These are phyloP conservation scores for Naegleria lovaniensis DNA, from an alignment of 208 protist genomes.

Conservation along the genomic window DNA sequence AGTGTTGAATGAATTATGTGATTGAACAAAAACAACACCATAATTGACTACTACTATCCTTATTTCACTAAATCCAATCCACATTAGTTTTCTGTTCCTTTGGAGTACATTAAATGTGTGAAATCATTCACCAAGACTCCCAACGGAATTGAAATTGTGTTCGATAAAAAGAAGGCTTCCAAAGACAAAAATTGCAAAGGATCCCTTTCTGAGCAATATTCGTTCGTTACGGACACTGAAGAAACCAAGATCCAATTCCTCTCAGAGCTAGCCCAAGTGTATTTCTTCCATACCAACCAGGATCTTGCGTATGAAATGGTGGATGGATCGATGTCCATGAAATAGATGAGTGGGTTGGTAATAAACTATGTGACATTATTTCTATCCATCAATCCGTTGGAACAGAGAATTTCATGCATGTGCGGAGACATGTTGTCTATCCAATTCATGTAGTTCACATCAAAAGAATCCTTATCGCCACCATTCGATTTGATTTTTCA, in stretches of 20 bases:
- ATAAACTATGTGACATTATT: no score
- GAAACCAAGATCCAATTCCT: background rate
- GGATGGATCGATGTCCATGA: background rate
- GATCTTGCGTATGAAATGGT: background rate
- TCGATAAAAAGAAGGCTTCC: background rate
- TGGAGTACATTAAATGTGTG: background rate
- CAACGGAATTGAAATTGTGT: background rate
- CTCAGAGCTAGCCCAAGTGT: background rate
- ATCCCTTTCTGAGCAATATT: background rate
- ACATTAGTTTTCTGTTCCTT: background rate
- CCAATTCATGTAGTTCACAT: no score
- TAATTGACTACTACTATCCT: no score
- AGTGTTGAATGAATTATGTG: background rate
- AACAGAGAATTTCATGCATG: no score
- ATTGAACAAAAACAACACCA: no score
- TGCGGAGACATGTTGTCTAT: no score
- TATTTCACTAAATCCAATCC: background rate
- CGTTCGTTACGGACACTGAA: background rate
- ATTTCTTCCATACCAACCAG: background rate
- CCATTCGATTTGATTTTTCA: no score
- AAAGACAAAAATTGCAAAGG: conserved; percentile 12
- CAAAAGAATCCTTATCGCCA: no score
- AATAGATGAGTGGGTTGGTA: no score
- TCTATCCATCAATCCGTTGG: no score
- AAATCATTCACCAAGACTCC: background rate